These are phyloP conservation scores for Sphaerulina vaccinii DNA, from an alignment of 2,329 filamentous ascomycete species.

Conservation along the genomic window DNA sequence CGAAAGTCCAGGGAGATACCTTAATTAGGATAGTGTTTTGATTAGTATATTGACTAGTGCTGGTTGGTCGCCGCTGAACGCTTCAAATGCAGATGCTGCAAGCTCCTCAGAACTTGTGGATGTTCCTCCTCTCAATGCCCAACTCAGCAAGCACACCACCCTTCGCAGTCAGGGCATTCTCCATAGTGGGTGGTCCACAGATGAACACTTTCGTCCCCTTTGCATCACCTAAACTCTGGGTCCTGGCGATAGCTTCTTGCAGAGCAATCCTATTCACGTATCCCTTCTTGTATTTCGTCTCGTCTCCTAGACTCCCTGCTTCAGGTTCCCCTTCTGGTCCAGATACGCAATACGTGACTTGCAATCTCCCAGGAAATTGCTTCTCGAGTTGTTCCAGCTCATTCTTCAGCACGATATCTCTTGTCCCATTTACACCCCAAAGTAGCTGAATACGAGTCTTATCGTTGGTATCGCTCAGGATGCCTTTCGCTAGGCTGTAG, in stretches of 20 bases:
- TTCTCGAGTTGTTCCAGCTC: conserved; percentile 56
- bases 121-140: conserved; percentile 56
- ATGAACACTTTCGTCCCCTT: conserved; percentile 62
- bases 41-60: no score
- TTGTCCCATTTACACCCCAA: conserved; percentile 64
- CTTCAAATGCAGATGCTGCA: no score
- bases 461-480: conserved; percentile 55
- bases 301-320: conserved; percentile 30
- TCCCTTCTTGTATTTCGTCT: conserved; percentile 51
- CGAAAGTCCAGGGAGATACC: no score
- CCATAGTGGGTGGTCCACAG: conserved; percentile 68
- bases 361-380: conserved; percentile 56
- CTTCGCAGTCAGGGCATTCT: conserved; percentile 55
- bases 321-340: conserved; percentile 38
- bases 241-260: conserved; percentile 47
- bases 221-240: conserved; percentile 30
- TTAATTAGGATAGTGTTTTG: no score
- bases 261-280: conserved; percentile 60
- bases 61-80: no score
- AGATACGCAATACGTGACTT: conserved; percentile 58
- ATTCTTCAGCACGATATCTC: conserved; percentile 58
- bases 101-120: conserved; percentile 59
- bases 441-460: conserved; percentile 63
- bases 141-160: conserved; percentile 57
- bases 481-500: conserved; percentile 40